phyloP scores from a whole-genome alignment of 805 yeast genomes.

The Starmerella sirachaensis region DNA sequence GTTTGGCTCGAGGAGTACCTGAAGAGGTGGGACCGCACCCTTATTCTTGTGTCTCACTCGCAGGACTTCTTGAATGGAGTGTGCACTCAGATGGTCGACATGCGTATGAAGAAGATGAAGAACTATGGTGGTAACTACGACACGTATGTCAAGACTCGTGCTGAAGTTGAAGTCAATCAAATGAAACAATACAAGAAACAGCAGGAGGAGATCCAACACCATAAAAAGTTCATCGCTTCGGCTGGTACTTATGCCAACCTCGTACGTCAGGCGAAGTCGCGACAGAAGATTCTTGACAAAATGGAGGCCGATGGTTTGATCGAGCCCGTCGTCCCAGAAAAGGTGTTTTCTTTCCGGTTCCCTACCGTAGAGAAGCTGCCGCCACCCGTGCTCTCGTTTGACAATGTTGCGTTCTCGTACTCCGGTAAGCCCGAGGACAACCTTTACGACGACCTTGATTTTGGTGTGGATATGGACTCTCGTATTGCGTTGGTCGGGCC shows the following conservation, averaged over 20 bases:
- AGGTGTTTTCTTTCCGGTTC: constrained; percentile 86
- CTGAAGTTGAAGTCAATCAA: constrained; percentile 90
- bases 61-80: constrained; percentile 99
- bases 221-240: constrained; percentile 96
- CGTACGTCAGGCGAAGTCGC: constrained; percentile 96
- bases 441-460: constrained; percentile 79
- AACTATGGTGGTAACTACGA: constrained; percentile 98
- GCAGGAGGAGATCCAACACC: constrained; percentile 97
- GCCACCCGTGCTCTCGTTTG: constrained; percentile 96
- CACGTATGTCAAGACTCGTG: constrained; percentile 86
- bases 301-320: constrained; percentile 98
- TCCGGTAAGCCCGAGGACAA: constrained; percentile 63
- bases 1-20: constrained; percentile 99
- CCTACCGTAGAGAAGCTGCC: constrained; percentile 94
- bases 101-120: constrained; percentile 68
- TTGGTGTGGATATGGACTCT: constrained; percentile 99
- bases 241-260: constrained; percentile 99
- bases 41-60: constrained; percentile 92
- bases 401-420: constrained; percentile 86
- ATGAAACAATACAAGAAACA: constrained; percentile 95
- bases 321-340: constrained; percentile 84
- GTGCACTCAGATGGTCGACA: constrained; percentile 94
- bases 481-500: constrained; percentile 97
- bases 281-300: constrained; percentile 98
- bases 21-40: constrained; percentile 83